phyloP scores from a whole-genome alignment of 495 filamentous ascomycete species.

The Penicillium egyptiacum region DNA sequence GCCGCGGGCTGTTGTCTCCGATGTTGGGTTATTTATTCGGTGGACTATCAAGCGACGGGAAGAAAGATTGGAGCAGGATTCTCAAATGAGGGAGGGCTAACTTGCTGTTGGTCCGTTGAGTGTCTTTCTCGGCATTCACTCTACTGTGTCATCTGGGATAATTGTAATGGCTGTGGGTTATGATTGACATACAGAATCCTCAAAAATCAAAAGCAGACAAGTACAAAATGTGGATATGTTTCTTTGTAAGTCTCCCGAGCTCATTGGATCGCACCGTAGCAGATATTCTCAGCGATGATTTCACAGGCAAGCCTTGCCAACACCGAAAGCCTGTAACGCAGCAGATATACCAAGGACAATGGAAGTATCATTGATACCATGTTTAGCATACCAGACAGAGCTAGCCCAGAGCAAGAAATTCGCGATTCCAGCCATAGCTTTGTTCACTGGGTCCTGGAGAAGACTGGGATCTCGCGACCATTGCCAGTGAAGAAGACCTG shows the following conservation, averaged over 20 bases:
- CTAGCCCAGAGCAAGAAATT: slow-evolving; percentile 32
- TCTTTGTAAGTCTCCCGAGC: neutral
- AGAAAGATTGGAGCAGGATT: slow-evolving; percentile 19
- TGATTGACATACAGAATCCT: neutral
- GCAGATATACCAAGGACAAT: slow-evolving; percentile 27
- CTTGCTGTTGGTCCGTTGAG: neutral
- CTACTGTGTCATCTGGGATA: neutral
- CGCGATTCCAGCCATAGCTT: slow-evolving; percentile 29
- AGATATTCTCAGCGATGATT: neutral
- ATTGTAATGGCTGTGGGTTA: neutral
- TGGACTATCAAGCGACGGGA: slow-evolving; percentile 50
- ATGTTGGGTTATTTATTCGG: slow-evolving; percentile 66
- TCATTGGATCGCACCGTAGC: neutral
- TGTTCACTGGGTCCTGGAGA: slow-evolving; percentile 32
- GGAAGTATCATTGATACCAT: slow-evolving; percentile 28
- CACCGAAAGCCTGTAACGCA: slow-evolving; percentile 28
- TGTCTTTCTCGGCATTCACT: neutral
- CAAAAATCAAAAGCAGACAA: neutral
- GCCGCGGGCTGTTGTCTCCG: slow-evolving; percentile 64
- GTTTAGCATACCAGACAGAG: slow-evolving; percentile 33
- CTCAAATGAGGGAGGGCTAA: neutral
- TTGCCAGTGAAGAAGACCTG: slow-evolving; percentile 35
- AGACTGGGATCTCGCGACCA: slow-evolving; percentile 28
- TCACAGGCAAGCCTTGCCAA: slow-evolving; percentile 21
- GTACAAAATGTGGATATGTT: neutral